Base-by-base conservation (phyloP, 441 rosid genomes). In the Rhodomyrtus psidioides region DNA sequence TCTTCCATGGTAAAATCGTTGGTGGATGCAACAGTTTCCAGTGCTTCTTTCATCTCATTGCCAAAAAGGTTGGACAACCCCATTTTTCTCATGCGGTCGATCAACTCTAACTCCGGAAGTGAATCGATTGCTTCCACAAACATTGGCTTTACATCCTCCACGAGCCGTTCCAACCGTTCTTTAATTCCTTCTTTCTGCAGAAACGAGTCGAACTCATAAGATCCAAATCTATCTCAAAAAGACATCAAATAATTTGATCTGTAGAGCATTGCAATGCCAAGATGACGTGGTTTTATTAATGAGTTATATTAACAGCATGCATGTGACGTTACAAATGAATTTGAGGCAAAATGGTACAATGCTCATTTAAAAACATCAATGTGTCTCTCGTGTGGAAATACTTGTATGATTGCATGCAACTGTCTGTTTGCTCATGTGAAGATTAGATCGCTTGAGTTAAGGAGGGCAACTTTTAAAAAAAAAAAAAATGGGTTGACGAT, bases 21-120 rank as follows among this genome's bases (percentile, higher is more conserved):
- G 16, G 86, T 84, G 4, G 76, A 84, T 17, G 88, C 88, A 10
- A 88, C 34, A 9, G 59, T 46, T 34, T 86, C 89, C 19, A 91
- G 84, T 84, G 90, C 81, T 65, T 81, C 79, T 46, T 83, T 84
- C 53, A 89, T 91, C 88, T 90, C 91, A 23, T 65, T 34, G 76
- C 83, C 83, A 55, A 91, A 93, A 62, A 88, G 62, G 83, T 62
- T 65, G 12, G n/a, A n/a, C n/a, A n/a, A n/a, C n/a, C n/a, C n/a
- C n/a, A n/a, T n/a, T n/a, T n/a, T n/a, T n/a, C n/a, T n/a, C n/a
- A n/a, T n/a, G n/a, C n/a, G n/a, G n/a, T n/a, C n/a, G n/a, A n/a
- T n/a, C n/a, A n/a, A n/a, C n/a, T n/a, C n/a, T n/a, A n/a, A n/a
- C n/a, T n/a, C n/a, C n/a, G n/a, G n/a, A n/a, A n/a, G n/a, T n/a